A percentile compares a stretch with the other conserved stretches of the same genome.
These are phyloP conservation scores for Euphorbia schlechtendalii DNA, from an alignment of 441 rosid genomes.

Conservation along the genomic window DNA sequence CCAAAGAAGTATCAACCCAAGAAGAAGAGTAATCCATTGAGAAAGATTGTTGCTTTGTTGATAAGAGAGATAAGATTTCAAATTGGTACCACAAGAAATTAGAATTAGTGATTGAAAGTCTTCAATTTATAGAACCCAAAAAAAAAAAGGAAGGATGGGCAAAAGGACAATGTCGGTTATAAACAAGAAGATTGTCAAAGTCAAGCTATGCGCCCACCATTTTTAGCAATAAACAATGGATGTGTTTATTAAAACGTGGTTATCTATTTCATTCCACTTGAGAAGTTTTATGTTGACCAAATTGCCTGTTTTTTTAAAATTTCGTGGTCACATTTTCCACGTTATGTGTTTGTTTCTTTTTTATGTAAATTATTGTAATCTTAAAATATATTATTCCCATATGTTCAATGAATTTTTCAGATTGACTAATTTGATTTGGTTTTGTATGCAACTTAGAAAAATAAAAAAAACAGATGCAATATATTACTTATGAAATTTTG, in stretches of 20 bases:
- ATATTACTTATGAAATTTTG: too few relatives aligned
- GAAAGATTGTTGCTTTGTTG: too few relatives aligned
- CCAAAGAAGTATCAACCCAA: constrained; percentile 61
- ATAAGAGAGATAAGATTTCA: background rate
- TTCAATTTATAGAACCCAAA: background rate
- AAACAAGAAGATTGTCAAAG: constrained; percentile 29
- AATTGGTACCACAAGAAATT: background rate
- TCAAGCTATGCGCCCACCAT: constrained; percentile 34
- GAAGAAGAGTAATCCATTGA: constrained; percentile 48
- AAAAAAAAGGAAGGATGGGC: background rate
- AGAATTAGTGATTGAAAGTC: background rate
- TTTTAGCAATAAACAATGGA: constrained; percentile 20
- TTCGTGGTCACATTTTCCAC: constrained; percentile 5
- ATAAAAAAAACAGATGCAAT: too few relatives aligned
- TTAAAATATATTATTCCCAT: too few relatives aligned
- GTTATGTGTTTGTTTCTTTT: background rate
- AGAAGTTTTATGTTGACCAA: constrained; percentile 32
- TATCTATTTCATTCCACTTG: background rate
- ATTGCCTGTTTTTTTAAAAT: background rate
- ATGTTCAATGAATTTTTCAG: too few relatives aligned
- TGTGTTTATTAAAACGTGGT: background rate
- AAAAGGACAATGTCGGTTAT: constrained; percentile 26
- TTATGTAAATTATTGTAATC: background rate
- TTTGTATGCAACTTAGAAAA: too few relatives aligned
- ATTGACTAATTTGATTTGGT: too few relatives aligned